Percentiles rank a stretch among this genome's conserved stretches.
Conservation (phyloP, 345 rosid species). For the Citrus unshiu region DNA sequence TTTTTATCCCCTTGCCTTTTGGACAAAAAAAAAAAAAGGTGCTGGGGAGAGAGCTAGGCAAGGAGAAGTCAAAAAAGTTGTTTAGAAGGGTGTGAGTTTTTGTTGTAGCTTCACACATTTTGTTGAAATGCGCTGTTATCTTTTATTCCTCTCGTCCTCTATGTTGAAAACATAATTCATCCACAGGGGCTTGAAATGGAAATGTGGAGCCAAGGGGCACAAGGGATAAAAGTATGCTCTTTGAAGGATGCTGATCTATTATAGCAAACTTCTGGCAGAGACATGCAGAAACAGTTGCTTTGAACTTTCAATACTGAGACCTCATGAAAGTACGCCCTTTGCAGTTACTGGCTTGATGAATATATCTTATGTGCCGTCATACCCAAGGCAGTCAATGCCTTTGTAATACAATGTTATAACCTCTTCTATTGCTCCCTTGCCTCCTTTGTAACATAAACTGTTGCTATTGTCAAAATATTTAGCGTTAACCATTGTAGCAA, state of each 20-base stretch:
- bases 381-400: slow-evolving; percentile 6
- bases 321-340: background rate
- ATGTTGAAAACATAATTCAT: background rate
- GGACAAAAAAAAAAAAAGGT: background rate
- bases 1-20: too few relatives aligned
- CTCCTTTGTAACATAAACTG: slow-evolving; percentile 18
- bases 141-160: background rate
- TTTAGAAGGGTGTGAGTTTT: background rate
- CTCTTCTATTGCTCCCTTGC: background rate
- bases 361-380: background rate
- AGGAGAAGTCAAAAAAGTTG: background rate
- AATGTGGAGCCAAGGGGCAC: background rate
- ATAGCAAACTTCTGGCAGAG: background rate
- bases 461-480: background rate
- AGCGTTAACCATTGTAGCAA: background rate
- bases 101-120: background rate
- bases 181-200: slow-evolving; percentile 30
- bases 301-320: background rate
- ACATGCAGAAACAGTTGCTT: slow-evolving; percentile 4
- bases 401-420: background rate
- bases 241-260: background rate
- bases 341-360: slow-evolving; percentile 3
- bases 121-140: background rate
- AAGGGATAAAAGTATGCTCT: background rate
- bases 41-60: background rate